Evolutionary conservation across 495 filamentous ascomycete species (phyloP).

Genomic region (Neurospora discreta): DNA sequence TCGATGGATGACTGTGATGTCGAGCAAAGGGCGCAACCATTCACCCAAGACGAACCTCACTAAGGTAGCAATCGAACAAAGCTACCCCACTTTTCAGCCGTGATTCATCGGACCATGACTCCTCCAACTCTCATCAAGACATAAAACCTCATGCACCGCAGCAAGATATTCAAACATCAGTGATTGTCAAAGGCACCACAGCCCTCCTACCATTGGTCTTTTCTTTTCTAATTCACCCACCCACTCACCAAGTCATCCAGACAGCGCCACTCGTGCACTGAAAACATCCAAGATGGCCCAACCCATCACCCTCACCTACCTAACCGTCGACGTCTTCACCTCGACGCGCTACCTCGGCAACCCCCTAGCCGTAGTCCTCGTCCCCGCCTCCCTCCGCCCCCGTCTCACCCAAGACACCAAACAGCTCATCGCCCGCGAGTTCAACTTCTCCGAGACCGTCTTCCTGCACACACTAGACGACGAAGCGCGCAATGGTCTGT

Average conservation of each 20-base stretch:
- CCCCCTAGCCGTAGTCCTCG: slow-evolving; percentile 51
- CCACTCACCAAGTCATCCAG: neutral
- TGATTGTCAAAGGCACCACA: neutral
- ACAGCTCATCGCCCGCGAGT: slow-evolving; percentile 60
- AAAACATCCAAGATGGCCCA: neutral
- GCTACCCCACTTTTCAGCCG: neutral
- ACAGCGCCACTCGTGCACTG: neutral
- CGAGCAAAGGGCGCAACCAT: neutral
- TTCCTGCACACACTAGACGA: slow-evolving; percentile 50
- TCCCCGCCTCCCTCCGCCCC: slow-evolving; percentile 28
- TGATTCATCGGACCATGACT: neutral
- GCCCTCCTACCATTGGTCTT: neutral
- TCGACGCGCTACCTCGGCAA: slow-evolving; percentile 46
- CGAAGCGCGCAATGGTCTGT: neutral
- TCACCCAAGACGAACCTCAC: neutral
- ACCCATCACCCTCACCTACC: slow-evolving; percentile 31
- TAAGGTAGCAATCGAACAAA: neutral
- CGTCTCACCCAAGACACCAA: slow-evolving; percentile 41
- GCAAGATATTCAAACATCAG: neutral
- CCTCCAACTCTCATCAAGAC: neutral
- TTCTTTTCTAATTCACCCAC: too few species aligned
- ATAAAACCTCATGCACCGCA: neutral
- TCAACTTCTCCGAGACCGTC: slow-evolving; percentile 78
- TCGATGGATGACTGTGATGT: neutral
- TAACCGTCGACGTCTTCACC: slow-evolving; percentile 63